Percentiles rank a stretch among this genome's conserved stretches.
Evolutionary conservation across 2,329 filamentous ascomycete genomes (phyloP).

Genomic region (Colletotrichum filicis): DNA sequence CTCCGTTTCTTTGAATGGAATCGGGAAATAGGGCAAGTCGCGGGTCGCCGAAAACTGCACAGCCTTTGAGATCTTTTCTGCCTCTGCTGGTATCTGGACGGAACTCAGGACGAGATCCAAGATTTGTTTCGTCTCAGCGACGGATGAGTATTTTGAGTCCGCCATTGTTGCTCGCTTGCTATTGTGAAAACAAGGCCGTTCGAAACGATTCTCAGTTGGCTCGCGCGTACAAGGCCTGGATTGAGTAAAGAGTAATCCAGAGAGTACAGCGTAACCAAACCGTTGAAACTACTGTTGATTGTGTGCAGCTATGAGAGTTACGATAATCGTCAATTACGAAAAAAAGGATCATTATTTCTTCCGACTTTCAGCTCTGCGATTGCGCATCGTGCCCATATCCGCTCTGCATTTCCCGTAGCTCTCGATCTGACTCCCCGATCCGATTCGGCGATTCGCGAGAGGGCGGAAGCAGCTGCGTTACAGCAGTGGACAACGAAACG

Average conservation of each 20-base stretch:
- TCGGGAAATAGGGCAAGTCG: conserved; percentile 56
- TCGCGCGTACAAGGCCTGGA: neutral
- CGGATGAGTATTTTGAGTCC: conserved; percentile 39
- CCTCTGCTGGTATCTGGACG: conserved; percentile 44
- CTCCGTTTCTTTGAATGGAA: conserved; percentile 60
- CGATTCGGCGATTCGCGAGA: conserved; percentile 4
- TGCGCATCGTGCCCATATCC: neutral
- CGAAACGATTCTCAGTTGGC: neutral
- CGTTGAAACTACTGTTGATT: neutral
- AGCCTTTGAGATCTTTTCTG: conserved; percentile 35
- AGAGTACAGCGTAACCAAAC: neutral
- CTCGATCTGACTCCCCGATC: neutral
- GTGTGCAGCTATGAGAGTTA: neutral
- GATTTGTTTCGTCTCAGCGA: conserved; percentile 40
- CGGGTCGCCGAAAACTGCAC: conserved; percentile 47
- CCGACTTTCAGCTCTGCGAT: neutral
- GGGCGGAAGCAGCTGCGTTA: conserved; percentile 8
- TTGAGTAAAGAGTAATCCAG: neutral
- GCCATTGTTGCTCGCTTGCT: conserved; percentile 6
- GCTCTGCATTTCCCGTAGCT: neutral
- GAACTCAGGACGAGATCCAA: conserved; percentile 42
- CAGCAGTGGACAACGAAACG: conserved; percentile 12
- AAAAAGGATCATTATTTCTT: neutral
- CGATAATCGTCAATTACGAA: neutral
- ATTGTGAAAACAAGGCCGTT: neutral